phyloP scores from a whole-genome alignment of 2,329 filamentous ascomycete genomes.

The Colletotrichum tropicale region DNA sequence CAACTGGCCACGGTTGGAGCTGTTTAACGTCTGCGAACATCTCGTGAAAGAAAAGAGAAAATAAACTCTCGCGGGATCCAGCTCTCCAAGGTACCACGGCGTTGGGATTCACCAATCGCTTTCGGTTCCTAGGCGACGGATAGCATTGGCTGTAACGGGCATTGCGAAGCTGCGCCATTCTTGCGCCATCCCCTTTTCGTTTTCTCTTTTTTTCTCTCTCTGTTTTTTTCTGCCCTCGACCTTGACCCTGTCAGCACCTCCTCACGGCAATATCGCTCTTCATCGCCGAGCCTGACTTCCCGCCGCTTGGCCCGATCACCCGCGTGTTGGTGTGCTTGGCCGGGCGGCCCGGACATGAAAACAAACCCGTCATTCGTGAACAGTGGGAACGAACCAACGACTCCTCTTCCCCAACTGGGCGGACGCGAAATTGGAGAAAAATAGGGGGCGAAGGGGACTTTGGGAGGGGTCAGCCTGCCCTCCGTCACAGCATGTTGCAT shows the following conservation, averaged over 20 bases:
- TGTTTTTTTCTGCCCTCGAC: neutral
- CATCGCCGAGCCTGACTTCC: neutral
- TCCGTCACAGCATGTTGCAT: neutral
- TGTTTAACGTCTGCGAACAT: neutral
- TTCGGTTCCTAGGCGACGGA: neutral
- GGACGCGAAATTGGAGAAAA: neutral
- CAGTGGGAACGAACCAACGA: neutral
- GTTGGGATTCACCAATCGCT: neutral
- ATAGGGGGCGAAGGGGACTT: neutral
- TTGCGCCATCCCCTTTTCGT: neutral
- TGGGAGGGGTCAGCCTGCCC: neutral
- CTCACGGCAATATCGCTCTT: neutral
- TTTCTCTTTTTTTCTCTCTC: neutral
- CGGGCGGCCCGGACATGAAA: conserved; percentile 3
- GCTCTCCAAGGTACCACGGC: conserved; percentile 10
- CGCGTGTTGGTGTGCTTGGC: neutral
- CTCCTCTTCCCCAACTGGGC: neutral
- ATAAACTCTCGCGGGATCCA: neutral
- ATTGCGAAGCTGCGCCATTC: neutral
- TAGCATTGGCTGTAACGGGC: neutral
- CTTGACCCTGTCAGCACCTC: neutral
- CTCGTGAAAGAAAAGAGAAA: neutral
- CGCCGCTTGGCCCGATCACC: neutral
- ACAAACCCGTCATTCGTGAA: neutral
- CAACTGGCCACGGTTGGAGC: neutral